Evolutionary conservation across 257 asterid genomes (phyloP).

Genomic region (Solanum megistacrolobum): DNA sequence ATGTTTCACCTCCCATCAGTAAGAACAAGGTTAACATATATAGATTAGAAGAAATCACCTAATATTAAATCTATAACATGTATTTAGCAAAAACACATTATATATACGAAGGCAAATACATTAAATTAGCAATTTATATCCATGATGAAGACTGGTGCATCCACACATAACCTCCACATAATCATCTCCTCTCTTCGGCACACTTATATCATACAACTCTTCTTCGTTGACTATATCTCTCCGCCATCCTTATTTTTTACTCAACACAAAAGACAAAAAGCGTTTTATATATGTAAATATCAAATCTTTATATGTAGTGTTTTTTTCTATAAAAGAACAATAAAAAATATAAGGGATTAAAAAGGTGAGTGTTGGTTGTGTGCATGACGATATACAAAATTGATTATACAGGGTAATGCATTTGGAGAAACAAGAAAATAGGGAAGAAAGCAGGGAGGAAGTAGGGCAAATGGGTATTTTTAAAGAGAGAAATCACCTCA

Average conservation of each 20-base stretch:
- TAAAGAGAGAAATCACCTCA: not conserved
- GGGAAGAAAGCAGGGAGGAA: not conserved
- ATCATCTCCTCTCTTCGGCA: slow-evolving; percentile 26
- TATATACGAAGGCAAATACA: too few species aligned
- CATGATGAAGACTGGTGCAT: slow-evolving; percentile 43
- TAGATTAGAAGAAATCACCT: too few species aligned
- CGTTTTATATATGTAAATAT: not conserved
- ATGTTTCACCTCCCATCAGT: too few species aligned
- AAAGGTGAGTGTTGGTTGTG: not conserved
- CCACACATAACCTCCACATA: slow-evolving; percentile 44
- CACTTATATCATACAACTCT: slow-evolving; percentile 26
- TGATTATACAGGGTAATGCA: too few species aligned
- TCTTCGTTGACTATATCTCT: slow-evolving; percentile 16
- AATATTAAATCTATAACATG: too few species aligned
- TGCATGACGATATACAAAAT: not conserved
- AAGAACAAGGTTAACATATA: too few species aligned
- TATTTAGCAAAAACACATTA: too few species aligned
- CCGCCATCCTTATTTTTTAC: not conserved
- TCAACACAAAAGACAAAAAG: not conserved
- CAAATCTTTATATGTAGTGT: not conserved
- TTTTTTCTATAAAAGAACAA: not conserved
- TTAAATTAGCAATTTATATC: not conserved
- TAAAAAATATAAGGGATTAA: too few species aligned
- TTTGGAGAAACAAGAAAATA: too few species aligned
- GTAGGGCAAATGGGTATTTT: not conserved